Conservation (phyloP, 192 early-diverging fungal genomes). For the Chytriomyces confervae region DNA sequence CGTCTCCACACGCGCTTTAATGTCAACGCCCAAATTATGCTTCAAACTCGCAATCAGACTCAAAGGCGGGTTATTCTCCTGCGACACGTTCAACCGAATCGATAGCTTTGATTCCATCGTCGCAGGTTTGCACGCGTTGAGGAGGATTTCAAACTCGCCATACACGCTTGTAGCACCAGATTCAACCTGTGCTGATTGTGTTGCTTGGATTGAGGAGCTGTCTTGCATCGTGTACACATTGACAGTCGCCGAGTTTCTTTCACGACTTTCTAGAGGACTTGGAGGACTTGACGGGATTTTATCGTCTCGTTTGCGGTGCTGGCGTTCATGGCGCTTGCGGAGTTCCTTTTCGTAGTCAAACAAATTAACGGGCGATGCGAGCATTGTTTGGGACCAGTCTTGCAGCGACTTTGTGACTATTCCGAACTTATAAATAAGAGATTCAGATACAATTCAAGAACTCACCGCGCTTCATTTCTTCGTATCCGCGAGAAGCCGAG, state of each 20-base stretch:
- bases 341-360: constrained; percentile 8
- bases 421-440: not conserved
- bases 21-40: constrained; percentile 36
- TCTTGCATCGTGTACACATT: not conserved
- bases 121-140: constrained; percentile 55
- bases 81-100: constrained; percentile 45
- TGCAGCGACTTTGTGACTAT: constrained; percentile 31
- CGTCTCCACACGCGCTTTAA: constrained; percentile 7
- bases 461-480: constrained; percentile 37
- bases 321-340: not conserved
- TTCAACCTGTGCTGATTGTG: not conserved
- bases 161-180: not conserved
- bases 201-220: not conserved
- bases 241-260: not conserved
- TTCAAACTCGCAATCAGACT: constrained; percentile 24
- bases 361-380: constrained; percentile 17
- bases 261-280: not conserved
- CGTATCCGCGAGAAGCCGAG: constrained; percentile 4
- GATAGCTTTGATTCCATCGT: constrained; percentile 49
- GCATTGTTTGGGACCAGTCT: constrained; percentile 32
- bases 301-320: not conserved
- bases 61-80: constrained; percentile 48
- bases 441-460: not conserved
- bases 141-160: constrained; percentile 49
- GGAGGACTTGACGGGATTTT: not conserved